A percentile compares a stretch with the other conserved stretches of the same genome.
Evolutionary conservation across 441 rosid species (phyloP).

Genomic region (Pelargonium cotyledonis): DNA sequence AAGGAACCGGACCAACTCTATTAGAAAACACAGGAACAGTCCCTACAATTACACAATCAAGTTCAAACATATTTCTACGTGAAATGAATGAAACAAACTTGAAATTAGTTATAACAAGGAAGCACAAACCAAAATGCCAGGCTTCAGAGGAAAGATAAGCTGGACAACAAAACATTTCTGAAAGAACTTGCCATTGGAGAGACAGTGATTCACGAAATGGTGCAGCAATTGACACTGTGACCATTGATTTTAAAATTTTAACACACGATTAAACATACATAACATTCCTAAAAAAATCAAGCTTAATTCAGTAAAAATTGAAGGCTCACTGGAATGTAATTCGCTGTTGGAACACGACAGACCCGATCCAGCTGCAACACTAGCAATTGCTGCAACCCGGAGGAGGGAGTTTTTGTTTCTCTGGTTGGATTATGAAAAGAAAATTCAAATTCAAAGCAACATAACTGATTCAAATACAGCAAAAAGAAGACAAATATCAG

Average conservation of each 20-base stretch:
- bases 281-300: no score
- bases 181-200: slow-evolving; percentile 24
- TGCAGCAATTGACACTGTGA: slow-evolving; percentile 37
- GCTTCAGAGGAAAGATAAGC: slow-evolving; percentile 24
- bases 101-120: neutral
- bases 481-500: no score
- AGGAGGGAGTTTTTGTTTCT: slow-evolving; percentile 34
- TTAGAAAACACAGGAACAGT: slow-evolving; percentile 27
- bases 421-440: slow-evolving; percentile 32
- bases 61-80: neutral
- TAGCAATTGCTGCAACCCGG: slow-evolving; percentile 35
- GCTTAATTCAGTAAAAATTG: neutral
- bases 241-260: slow-evolving; percentile 30
- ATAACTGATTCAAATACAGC: no score
- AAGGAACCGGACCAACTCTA: slow-evolving; percentile 36
- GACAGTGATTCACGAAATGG: slow-evolving; percentile 24
- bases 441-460: neutral
- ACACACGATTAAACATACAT: no score
- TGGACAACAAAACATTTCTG: slow-evolving; percentile 10
- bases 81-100: neutral
- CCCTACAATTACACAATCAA: slow-evolving; percentile 31
- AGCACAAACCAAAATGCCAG: slow-evolving; percentile 38
- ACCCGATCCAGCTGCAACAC: slow-evolving; percentile 35
- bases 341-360: slow-evolving; percentile 29
- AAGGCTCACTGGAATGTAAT: slow-evolving; percentile 33